phyloP scores from a whole-genome alignment of 345 rosid species.

The Acer yangbiense region DNA sequence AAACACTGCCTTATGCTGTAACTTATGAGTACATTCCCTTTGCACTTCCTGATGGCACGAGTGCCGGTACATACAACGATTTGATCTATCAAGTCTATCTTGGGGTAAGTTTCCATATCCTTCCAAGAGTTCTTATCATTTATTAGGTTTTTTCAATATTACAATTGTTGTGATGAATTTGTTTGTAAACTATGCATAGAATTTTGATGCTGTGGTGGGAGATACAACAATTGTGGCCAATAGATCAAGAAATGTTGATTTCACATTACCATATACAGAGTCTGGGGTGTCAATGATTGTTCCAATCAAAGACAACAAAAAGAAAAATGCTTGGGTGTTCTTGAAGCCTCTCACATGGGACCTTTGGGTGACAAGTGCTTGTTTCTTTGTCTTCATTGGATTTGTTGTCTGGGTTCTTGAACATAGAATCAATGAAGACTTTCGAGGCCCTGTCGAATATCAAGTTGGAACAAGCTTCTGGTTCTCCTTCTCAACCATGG shows the following conservation, averaged over 20 bases:
- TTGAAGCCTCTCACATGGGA: conserved; percentile 62
- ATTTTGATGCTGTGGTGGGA: conserved; percentile 60
- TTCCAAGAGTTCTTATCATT: not conserved
- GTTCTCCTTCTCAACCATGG: conserved; percentile 80
- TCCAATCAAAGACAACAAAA: conserved; percentile 36
- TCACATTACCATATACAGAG: conserved; percentile 67
- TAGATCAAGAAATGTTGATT: conserved; percentile 56
- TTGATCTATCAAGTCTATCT: conserved; percentile 46
- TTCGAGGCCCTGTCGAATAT: conserved; percentile 47
- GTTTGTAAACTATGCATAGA: conserved; percentile 28
- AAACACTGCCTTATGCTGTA: conserved; percentile 45
- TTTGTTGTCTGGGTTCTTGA: conserved; percentile 73
- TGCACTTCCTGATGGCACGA: conserved; percentile 20
- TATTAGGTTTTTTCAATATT: no score
- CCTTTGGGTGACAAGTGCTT: conserved; percentile 59
- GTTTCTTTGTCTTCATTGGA: conserved; percentile 60
- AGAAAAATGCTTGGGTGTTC: conserved; percentile 65
- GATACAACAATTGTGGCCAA: conserved; percentile 56
- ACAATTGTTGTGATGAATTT: not conserved
- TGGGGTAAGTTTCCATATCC: conserved; percentile 30
- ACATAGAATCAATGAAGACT: conserved; percentile 64
- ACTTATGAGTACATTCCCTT: conserved; percentile 38
- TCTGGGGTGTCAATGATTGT: conserved; percentile 78
- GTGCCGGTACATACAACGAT: conserved; percentile 32
- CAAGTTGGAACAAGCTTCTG: conserved; percentile 61